A percentile compares a stretch with the other conserved stretches of the same genome.
phyloP scores from a whole-genome alignment of 148 eudicot genomes.

The Rhododendron kiyosumense region DNA sequence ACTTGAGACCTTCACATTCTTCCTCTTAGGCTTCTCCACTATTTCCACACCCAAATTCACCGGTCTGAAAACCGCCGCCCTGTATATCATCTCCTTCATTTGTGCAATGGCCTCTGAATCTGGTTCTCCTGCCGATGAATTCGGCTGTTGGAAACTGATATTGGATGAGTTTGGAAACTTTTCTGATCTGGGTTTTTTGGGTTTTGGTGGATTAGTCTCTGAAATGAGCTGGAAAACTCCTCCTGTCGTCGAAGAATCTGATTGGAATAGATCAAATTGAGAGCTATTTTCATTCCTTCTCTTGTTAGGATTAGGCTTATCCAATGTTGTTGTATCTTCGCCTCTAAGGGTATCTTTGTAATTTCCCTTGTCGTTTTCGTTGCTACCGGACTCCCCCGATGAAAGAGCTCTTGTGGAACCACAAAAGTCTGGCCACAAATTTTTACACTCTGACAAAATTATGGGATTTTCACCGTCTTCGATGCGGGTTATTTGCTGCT shows the following conservation, averaged over 20 bases:
- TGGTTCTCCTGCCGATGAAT: conserved; percentile 45
- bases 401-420: not conserved
- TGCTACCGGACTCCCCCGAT: not conserved
- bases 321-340: not conserved
- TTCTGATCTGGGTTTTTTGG: conserved; percentile 22
- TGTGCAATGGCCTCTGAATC: conserved; percentile 90
- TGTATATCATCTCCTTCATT: conserved; percentile 86
- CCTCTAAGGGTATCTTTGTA: not conserved
- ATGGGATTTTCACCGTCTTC: conserved; percentile 57
- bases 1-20: conserved; percentile 64
- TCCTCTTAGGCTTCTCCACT: conserved; percentile 64
- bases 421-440: conserved; percentile 17
- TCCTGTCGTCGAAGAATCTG: conserved; percentile 3
- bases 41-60: conserved; percentile 54
- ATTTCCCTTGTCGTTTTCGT: not conserved
- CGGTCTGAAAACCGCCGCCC: conserved; percentile 82
- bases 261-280: not conserved
- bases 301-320: conserved; percentile 1
- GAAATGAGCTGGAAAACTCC: conserved; percentile 12
- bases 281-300: conserved; percentile 1
- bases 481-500: not conserved
- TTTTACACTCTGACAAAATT: conserved; percentile 32
- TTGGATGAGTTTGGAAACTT: conserved; percentile 39
- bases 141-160: conserved; percentile 58
- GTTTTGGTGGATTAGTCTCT: conserved; percentile 9